These are phyloP conservation scores for Pythium volutum DNA, from an alignment of 352 stramenopile species.

Conservation along the genomic window DNA sequence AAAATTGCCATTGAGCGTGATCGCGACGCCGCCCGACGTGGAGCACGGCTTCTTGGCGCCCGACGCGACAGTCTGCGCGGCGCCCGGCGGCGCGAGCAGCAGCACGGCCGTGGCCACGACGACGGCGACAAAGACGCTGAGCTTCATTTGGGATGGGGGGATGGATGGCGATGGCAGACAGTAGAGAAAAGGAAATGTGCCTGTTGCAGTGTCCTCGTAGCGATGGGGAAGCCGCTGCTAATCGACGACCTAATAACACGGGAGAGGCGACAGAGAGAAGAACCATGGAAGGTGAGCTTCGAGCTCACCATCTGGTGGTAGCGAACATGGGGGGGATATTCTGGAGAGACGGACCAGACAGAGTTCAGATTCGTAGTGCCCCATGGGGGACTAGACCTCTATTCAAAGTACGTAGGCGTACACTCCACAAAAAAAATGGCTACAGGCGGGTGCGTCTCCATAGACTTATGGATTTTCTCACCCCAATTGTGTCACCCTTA, in stretches of 20 bases:
- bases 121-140: not conserved
- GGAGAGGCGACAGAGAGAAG: not conserved
- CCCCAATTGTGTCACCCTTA: constrained; percentile 35
- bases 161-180: too few species aligned
- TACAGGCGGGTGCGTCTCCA: not conserved
- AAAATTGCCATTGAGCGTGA: constrained; percentile 36
- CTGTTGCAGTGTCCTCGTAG: too few species aligned
- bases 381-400: not conserved
- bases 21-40: constrained; percentile 28
- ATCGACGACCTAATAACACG: not conserved
- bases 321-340: constrained; percentile 8
- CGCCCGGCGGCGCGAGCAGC: not conserved
- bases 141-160: too few species aligned
- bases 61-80: constrained; percentile 11
- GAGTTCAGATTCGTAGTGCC: not conserved
- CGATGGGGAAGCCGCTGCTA: too few species aligned
- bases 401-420: not conserved
- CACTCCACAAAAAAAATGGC: not conserved
- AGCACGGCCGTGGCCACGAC: not conserved
- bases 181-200: too few species aligned
- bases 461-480: too few species aligned
- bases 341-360: constrained; percentile 1
- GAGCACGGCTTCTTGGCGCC: constrained; percentile 32
- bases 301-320: constrained; percentile 3
- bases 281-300: not conserved